Percentiles rank a stretch among this genome's conserved stretches.
These are phyloP conservation scores for Leishmania mexicana DNA, from an alignment of 208 protist species.

Conservation along the genomic window DNA sequence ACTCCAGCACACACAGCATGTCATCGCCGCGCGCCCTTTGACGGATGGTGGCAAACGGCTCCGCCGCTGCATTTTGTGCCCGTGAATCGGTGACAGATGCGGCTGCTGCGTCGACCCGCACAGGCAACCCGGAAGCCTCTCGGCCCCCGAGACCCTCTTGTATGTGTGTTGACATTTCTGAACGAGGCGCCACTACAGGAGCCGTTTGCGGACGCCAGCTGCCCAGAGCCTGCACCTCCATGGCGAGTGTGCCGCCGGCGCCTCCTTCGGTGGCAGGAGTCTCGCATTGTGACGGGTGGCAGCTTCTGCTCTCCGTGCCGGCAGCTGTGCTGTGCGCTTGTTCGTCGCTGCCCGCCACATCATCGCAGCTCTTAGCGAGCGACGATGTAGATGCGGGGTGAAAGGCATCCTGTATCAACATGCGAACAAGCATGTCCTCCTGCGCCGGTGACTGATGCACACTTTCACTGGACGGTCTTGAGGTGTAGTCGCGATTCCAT, in stretches of 20 bases:
- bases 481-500: neutral
- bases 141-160: neutral
- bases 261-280: neutral
- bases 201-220: no score
- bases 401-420: constrained; percentile 10
- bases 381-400: neutral
- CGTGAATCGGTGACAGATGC: constrained; percentile 31
- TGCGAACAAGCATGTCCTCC: constrained; percentile 10
- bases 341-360: neutral
- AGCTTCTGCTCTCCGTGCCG: neutral
- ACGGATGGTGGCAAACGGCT: constrained; percentile 46
- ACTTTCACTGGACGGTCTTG: neutral
- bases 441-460: neutral
- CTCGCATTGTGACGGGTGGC: neutral
- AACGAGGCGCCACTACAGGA: neutral
- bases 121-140: neutral
- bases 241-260: no score
- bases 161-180: neutral
- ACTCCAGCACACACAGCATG: constrained; percentile 33
- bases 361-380: neutral
- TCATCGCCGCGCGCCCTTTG: neutral
- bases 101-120: neutral
- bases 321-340: neutral
- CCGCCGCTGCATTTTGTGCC: constrained; percentile 29
- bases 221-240: neutral